Evolutionary conservation across 2,329 filamentous ascomycete species (phyloP).

Genomic region (Juglanconis sp.): DNA sequence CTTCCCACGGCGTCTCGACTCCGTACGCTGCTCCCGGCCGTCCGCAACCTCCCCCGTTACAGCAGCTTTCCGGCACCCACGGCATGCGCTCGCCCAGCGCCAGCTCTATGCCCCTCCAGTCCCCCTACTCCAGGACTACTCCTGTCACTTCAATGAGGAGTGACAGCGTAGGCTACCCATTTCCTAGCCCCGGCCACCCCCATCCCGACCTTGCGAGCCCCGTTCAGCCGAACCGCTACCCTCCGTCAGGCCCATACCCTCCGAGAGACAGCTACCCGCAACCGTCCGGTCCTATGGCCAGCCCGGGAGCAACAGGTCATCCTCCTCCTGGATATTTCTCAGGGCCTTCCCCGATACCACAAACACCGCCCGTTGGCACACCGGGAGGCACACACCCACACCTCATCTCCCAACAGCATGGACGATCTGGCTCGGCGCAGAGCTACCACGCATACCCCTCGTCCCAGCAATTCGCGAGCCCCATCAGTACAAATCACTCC

Average conservation of each 20-base stretch:
- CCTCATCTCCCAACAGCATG: constrained; percentile 28
- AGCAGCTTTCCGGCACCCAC: constrained; percentile 40
- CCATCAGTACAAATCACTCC: constrained; percentile 43
- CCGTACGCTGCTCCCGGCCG: constrained; percentile 35
- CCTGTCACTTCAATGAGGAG: constrained; percentile 43
- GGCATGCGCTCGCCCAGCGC: constrained; percentile 51
- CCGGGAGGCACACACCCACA: constrained; percentile 36
- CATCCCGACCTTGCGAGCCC: constrained; percentile 46
- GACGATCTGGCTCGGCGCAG: constrained; percentile 56
- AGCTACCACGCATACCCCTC: constrained; percentile 51
- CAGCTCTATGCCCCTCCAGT: constrained; percentile 40
- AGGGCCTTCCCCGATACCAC: constrained; percentile 36
- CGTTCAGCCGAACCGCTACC: constrained; percentile 50
- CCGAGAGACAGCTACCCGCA: constrained; percentile 46
- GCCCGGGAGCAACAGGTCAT: constrained; percentile 28
- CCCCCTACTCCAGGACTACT: constrained; percentile 52
- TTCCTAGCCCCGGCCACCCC: constrained; percentile 36
- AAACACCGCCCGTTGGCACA: constrained; percentile 48
- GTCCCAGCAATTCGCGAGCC: constrained; percentile 48
- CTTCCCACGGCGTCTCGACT: constrained; percentile 25
- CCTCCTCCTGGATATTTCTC: constrained; percentile 21
- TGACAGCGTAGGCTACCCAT: constrained; percentile 46
- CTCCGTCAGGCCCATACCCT: constrained; percentile 40
- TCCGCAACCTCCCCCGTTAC: constrained; percentile 43
- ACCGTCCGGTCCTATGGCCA: constrained; percentile 24